Conservation (phyloP, 1,284 basidiomycete genomes). For the Neonothopanus nambi region DNA sequence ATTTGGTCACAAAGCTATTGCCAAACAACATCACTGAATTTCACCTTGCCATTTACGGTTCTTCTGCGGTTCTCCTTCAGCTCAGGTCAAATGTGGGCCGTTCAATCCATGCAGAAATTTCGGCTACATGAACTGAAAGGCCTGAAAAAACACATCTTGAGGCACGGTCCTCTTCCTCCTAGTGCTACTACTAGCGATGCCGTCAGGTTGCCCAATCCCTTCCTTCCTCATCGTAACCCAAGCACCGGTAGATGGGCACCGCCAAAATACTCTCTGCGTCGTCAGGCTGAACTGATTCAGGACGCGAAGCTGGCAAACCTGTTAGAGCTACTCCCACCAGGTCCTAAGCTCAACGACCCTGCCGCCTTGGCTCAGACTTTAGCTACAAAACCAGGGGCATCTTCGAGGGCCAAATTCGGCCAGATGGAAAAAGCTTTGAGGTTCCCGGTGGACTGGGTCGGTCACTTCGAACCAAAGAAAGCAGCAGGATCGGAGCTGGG, state of each 20-base stretch:
- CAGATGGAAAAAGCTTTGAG: conserved; percentile 31
- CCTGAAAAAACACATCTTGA: conserved; percentile 31
- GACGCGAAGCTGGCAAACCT: conserved; percentile 54
- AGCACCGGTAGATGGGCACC: conserved; percentile 66
- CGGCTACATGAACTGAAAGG: conserved; percentile 43
- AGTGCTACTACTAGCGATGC: conserved; percentile 25
- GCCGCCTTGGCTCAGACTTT: conserved; percentile 18
- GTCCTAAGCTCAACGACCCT: conserved; percentile 49
- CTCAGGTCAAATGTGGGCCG: conserved; percentile 25
- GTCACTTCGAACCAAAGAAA: conserved; percentile 48
- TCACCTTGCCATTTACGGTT: no score
- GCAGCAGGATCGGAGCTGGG: conserved; percentile 55
- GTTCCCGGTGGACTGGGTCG: conserved; percentile 55
- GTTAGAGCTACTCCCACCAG: conserved; percentile 62
- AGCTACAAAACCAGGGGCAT: conserved; percentile 15
- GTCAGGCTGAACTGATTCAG: conserved; percentile 78
- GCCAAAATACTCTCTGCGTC: conserved; percentile 68
- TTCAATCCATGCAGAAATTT: conserved; percentile 45
- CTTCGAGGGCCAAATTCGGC: not conserved
- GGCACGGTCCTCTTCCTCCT: conserved; percentile 36
- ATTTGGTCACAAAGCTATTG: no score
- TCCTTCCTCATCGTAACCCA: conserved; percentile 61
- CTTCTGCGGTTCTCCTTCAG: conserved; percentile 2
- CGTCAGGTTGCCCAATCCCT: conserved; percentile 58
- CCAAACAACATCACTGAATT: no score